Evolutionary conservation across 2,329 filamentous ascomycete species (phyloP), one percentile per base, ranked within the genome.

Genomic region (Fusarium devonianum): DNA sequence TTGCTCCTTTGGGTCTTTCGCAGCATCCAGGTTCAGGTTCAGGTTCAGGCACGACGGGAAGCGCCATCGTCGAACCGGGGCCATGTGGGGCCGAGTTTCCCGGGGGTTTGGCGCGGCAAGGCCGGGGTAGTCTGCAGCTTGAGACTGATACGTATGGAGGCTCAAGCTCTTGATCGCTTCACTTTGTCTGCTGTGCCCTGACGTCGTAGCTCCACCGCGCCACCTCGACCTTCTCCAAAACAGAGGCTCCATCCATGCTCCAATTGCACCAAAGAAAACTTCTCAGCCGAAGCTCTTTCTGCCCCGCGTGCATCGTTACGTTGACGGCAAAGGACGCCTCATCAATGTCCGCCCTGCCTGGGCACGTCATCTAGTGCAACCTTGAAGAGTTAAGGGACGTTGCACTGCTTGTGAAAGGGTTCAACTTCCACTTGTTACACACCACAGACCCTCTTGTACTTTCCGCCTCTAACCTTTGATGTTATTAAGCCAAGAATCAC

Each of bases 291-390:
- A n/a, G n/a, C n/a, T n/a, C n/a, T n/a, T n/a, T n/a, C n/a, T n/a
- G n/a, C n/a, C n/a, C n/a, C n/a, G n/a, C n/a, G n/a, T n/a, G n/a
- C n/a, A n/a, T n/a, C n/a, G n/a, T n/a, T n/a, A n/a, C n/a, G n/a
- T n/a, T n/a, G n/a, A n/a, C 57, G 53, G 53, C 23, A 53, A 35
- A 14, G 32, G 16, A 33, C 49, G 45, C 55, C 55, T 56, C 55
- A 59, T 40, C 22, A n/a, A 16, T 34, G 25, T 11, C 18, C 17
- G 17, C n/a, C n/a, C n/a, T n/a, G n/a, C n/a, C n/a, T n/a, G n/a
- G n/a, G n/a, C n/a, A 19, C 10, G 19, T 22, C 25, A 34, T 19
- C 11, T 35, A 32, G 9, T 28, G n/a, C 21, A n/a, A n/a, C n/a
- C n/a, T n/a, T n/a, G n/a, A n/a, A n/a, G n/a, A n/a, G n/a, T n/a